Percentiles rank a stretch among this genome's conserved stretches.
Evolutionary conservation across 106 monocot species (phyloP).

Genomic region (Platanthera zijinensis): DNA sequence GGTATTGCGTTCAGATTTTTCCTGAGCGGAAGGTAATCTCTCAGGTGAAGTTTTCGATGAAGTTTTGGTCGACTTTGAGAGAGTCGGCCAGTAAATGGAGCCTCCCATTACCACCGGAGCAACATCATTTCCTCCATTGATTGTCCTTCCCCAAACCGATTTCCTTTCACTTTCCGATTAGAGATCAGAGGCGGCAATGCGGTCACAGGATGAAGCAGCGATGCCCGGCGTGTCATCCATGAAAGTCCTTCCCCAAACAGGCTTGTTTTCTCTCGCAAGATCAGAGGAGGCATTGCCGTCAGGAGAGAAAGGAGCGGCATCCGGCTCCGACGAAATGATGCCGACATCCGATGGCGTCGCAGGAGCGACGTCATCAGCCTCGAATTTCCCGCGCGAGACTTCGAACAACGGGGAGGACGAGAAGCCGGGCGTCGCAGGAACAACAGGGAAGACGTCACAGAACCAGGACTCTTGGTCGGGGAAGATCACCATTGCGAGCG

Average conservation of each 20-base stretch:
- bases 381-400: neutral
- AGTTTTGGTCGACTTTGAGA: neutral
- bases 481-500: too few species aligned
- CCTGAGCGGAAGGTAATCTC: neutral
- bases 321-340: neutral
- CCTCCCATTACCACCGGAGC: neutral
- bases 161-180: neutral
- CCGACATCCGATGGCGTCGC: neutral
- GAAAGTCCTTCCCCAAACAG: neutral
- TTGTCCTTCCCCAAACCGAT: neutral
- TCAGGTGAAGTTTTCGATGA: neutral
- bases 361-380: neutral
- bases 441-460: too few species aligned
- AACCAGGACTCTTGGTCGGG: too few species aligned
- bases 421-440: neutral
- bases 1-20: neutral
- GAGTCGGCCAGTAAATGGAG: slow-evolving; percentile 2
- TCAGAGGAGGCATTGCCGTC: too few species aligned
- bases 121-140: neutral
- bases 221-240: neutral
- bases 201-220: neutral
- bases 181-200: neutral
- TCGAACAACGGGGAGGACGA: neutral
- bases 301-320: neutral
- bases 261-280: too few species aligned